phyloP scores from a whole-genome alignment of 116 monocot genomes.

The Iris pallida region DNA sequence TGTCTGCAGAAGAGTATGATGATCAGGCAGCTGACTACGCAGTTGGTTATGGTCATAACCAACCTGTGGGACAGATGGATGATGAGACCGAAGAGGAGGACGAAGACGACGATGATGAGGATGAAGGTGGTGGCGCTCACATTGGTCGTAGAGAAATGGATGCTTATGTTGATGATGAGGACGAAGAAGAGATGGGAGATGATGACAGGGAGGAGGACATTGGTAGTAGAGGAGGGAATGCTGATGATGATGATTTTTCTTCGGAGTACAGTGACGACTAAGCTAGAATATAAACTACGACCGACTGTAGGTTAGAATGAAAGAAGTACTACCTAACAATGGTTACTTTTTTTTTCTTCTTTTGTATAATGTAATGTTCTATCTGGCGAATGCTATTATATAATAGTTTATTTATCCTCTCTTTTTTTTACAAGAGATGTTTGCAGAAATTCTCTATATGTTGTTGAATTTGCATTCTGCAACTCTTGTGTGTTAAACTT shows the following conservation, averaged over 20 bases:
- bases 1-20: slow-evolving; percentile 68
- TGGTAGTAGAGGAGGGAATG: background rate
- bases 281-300: too few relatives aligned
- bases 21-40: slow-evolving; percentile 35
- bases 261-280: background rate
- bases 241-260: background rate
- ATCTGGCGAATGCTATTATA: too few relatives aligned
- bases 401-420: too few relatives aligned
- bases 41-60: slow-evolving; percentile 22
- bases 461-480: too few relatives aligned
- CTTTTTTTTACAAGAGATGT: too few relatives aligned
- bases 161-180: background rate
- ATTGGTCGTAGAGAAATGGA: slow-evolving; percentile 4
- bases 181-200: background rate
- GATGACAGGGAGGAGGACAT: slow-evolving; percentile 33
- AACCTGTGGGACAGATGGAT: slow-evolving; percentile 27
- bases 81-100: slow-evolving; percentile 26
- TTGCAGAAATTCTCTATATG: too few relatives aligned
- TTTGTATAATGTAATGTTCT: too few relatives aligned
- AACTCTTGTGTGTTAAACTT: too few relatives aligned
- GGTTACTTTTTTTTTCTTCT: too few relatives aligned
- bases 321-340: background rate
- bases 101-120: slow-evolving; percentile 22
- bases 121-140: slow-evolving; percentile 11
- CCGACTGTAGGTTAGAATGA: too few relatives aligned